phyloP scores from a whole-genome alignment of 2,329 filamentous ascomycete species.

The Cladosporium colombiae region DNA sequence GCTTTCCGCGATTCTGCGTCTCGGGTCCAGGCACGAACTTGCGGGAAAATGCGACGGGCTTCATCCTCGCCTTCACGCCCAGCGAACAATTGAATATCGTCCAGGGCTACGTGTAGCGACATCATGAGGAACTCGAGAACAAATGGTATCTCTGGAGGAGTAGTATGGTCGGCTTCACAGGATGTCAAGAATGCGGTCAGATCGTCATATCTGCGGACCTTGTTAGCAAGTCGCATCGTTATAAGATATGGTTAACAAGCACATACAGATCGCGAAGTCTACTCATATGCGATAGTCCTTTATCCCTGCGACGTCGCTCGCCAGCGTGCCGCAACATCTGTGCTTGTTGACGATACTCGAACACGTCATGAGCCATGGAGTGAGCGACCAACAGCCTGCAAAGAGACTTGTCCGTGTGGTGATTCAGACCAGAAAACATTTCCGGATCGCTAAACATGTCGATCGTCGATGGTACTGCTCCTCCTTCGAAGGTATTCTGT shows the following conservation, averaged over 20 bases:
- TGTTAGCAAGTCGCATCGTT: neutral
- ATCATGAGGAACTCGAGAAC: constrained; percentile 57
- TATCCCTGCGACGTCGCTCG: constrained; percentile 26
- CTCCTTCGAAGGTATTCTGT: constrained; percentile 31
- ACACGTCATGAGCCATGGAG: constrained; percentile 53
- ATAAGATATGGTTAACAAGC: neutral
- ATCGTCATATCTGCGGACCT: constrained; percentile 23
- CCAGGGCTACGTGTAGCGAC: constrained; percentile 62
- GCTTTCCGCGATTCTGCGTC: constrained; percentile 57
- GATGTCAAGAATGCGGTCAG: constrained; percentile 25
- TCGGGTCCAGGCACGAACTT: constrained; percentile 58
- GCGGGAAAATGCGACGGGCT: constrained; percentile 58
- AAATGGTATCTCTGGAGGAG: constrained; percentile 33
- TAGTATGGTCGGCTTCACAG: constrained; percentile 25
- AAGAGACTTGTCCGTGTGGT: constrained; percentile 53
- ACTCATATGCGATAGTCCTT: constrained; percentile 29
- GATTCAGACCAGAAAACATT: constrained; percentile 40
- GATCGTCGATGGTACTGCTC: constrained; percentile 49
- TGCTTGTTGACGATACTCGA: constrained; percentile 59
- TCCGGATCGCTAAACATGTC: constrained; percentile 40
- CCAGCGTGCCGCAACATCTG: constrained; percentile 32
- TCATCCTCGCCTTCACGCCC: constrained; percentile 66
- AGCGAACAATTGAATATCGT: constrained; percentile 65
- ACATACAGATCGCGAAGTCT: constrained; percentile 26
- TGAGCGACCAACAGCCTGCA: constrained; percentile 64